Evolutionary conservation across 1,139 yeast genomes (phyloP), one percentile per base, ranked within the genome.

Genomic region (Martiniozyma asiatica): DNA sequence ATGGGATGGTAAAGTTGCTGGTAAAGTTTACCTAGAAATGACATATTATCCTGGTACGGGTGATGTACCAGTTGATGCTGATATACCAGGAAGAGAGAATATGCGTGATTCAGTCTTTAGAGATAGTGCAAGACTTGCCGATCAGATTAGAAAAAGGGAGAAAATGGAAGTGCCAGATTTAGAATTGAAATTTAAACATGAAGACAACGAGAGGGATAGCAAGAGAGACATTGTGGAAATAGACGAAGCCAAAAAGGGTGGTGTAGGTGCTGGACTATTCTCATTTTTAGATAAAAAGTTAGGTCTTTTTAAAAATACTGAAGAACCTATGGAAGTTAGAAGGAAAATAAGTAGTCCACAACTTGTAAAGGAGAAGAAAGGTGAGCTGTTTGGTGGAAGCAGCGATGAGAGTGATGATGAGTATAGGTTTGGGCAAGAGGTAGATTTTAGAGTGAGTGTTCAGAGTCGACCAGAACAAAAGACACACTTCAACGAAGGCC

Each of bases 21-120:
- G 98, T 1, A 81, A 73, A 55, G 71, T 89, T 1, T 87, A 77
- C 52, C 57, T 92, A 33, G 97, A 89, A 48, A 77, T 89, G 79
- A 84, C 97, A 0, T 89, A 82, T 48, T 84, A 82, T 48, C 92
- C 95, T 0, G 55, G 65, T 12, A 64, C 69, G 2, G 75, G 72
- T 0, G 46, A 45, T 30, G 51, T 51, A 7, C 57, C 58, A 6
- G 18, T 6, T 17, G 18, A 17, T 17, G 18, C 6, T 17, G 18
- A 17, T 17, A 8, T 6, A 6, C 8, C 8, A 17, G 8, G 8
- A 17, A 17, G 18, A 17, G 18, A 17, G 8, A 17, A 17, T 17
- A n/a, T n/a, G n/a, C n/a, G n/a, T n/a, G n/a, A n/a, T n/a, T n/a
- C n/a, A n/a, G n/a, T n/a, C n/a, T n/a, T n/a, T n/a, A n/a, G n/a